A percentile compares a stretch with the other conserved stretches of the same genome.
phyloP scores from a whole-genome alignment of 495 filamentous ascomycete species.

The Penicillium flavigenum region DNA sequence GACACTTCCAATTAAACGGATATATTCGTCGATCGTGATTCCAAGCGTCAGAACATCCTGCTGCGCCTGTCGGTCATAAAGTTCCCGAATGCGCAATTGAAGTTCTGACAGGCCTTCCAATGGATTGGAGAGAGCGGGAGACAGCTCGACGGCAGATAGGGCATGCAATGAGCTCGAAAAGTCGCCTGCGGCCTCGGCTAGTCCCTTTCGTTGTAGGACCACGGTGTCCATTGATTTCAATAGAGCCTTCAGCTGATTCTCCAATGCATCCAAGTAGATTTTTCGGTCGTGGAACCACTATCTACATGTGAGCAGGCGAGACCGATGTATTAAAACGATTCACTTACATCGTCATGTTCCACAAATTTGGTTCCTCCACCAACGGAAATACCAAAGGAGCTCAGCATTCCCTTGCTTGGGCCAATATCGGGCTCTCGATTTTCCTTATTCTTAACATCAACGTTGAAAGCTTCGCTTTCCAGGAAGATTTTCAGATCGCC shows the following conservation, averaged over 20 bases:
- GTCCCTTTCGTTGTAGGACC: conserved; percentile 83
- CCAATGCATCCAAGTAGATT: conserved; percentile 90
- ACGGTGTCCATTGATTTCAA: conserved; percentile 92
- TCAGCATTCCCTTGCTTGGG: conserved; percentile 91
- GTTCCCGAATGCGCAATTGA: conserved; percentile 87
- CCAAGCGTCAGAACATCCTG: conserved; percentile 95
- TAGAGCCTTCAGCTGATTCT: conserved; percentile 90
- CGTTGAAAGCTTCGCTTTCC: conserved; percentile 91
- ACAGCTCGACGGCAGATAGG: conserved; percentile 83
- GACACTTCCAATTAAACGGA: conserved; percentile 87
- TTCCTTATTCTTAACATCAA: conserved; percentile 98
- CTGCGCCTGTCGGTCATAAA: conserved; percentile 95
- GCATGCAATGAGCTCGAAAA: conserved; percentile 90
- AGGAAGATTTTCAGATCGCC: conserved; percentile 92
- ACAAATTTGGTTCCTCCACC: conserved; percentile 83
- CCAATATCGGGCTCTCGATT: conserved; percentile 79
- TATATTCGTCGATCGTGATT: conserved; percentile 97
- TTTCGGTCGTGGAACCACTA: conserved; percentile 98
- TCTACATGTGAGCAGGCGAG: conserved; percentile 11
- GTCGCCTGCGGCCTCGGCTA: conserved; percentile 89
- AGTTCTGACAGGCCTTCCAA: conserved; percentile 88
- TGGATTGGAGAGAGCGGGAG: conserved; percentile 81
- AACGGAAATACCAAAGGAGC: conserved; percentile 74
- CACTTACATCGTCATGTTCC: conserved; percentile 91
- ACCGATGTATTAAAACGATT: background rate